Evolutionary conservation across 1,284 basidiomycete genomes (phyloP).

Genomic region (Flammula alnicola): DNA sequence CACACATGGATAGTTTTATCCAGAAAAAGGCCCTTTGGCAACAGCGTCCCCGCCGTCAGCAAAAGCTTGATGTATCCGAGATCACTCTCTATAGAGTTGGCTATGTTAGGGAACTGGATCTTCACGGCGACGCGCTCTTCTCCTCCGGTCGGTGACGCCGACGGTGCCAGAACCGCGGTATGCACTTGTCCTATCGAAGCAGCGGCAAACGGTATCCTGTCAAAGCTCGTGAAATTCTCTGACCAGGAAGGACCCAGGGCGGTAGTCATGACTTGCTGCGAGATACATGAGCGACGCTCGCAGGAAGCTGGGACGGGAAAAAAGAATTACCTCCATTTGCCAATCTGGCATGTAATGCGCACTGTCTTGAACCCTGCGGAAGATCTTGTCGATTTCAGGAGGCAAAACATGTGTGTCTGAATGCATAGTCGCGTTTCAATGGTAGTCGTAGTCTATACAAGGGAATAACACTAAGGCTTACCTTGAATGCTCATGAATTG

Average conservation of each 20-base stretch:
- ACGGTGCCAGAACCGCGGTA: slow-evolving; percentile 61
- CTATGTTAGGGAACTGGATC: slow-evolving; percentile 95
- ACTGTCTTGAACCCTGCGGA: slow-evolving; percentile 91
- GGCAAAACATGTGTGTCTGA: slow-evolving; percentile 88
- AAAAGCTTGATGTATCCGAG: slow-evolving; percentile 87
- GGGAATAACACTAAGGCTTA: slow-evolving; percentile 30
- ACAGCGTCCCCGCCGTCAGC: slow-evolving; percentile 76
- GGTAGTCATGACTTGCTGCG: slow-evolving; percentile 76
- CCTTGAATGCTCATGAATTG: slow-evolving; percentile 99
- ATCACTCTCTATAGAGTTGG: slow-evolving; percentile 86
- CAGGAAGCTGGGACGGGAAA: slow-evolving; percentile 8
- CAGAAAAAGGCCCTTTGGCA: slow-evolving; percentile 90
- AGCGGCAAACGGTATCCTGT: slow-evolving; percentile 90
- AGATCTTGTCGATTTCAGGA: slow-evolving; percentile 87
- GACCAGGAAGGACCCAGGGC: slow-evolving; percentile 84
- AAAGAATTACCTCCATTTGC: slow-evolving; percentile 85
- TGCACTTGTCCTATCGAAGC: slow-evolving; percentile 99
- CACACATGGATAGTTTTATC: slow-evolving; percentile 81
- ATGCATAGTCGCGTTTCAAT: background rate
- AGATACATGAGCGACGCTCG: background rate
- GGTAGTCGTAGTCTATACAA: background rate
- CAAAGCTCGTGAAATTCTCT: slow-evolving; percentile 75
- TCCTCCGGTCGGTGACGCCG: slow-evolving; percentile 48
- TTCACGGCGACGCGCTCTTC: slow-evolving; percentile 85
- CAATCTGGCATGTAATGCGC: slow-evolving; percentile 99